These are phyloP conservation scores for Pseudopyricularia cyperi DNA, from an alignment of 2,329 filamentous ascomycete genomes.

Conservation along the genomic window DNA sequence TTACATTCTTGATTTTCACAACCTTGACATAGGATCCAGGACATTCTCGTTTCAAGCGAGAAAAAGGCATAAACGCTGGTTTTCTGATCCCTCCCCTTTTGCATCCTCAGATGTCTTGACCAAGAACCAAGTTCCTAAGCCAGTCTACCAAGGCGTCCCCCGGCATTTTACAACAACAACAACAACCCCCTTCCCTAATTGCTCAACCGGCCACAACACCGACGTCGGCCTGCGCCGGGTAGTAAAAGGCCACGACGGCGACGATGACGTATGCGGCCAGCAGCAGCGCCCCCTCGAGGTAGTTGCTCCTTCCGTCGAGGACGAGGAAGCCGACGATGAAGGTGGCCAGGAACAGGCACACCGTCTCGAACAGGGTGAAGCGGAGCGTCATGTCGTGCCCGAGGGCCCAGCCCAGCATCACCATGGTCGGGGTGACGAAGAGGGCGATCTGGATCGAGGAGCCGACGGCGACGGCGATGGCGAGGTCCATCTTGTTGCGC, in stretches of 20 bases:
- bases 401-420: constrained; percentile 60
- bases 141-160: too few relatives aligned
- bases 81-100: too few relatives aligned
- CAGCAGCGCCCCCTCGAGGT: constrained; percentile 64
- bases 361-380: constrained; percentile 81
- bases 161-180: background rate
- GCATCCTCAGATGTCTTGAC: too few relatives aligned
- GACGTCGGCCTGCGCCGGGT: constrained; percentile 24
- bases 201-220: background rate
- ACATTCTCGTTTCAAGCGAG: too few relatives aligned
- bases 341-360: constrained; percentile 71
- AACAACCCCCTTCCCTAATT: background rate
- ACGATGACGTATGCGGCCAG: constrained; percentile 59
- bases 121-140: too few relatives aligned
- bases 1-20: too few relatives aligned
- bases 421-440: constrained; percentile 56
- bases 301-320: constrained; percentile 74
- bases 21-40: too few relatives aligned
- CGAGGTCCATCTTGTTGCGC: constrained; percentile 67
- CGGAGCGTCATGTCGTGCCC: constrained; percentile 62
- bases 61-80: too few relatives aligned
- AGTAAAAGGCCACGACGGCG: constrained; percentile 52
- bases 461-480: constrained; percentile 59
- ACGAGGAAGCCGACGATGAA: constrained; percentile 84
- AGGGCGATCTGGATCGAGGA: constrained; percentile 61